These are phyloP conservation scores for Hygrocybe punicea DNA, from an alignment of 768 basidiomycete species.

Conservation along the genomic window DNA sequence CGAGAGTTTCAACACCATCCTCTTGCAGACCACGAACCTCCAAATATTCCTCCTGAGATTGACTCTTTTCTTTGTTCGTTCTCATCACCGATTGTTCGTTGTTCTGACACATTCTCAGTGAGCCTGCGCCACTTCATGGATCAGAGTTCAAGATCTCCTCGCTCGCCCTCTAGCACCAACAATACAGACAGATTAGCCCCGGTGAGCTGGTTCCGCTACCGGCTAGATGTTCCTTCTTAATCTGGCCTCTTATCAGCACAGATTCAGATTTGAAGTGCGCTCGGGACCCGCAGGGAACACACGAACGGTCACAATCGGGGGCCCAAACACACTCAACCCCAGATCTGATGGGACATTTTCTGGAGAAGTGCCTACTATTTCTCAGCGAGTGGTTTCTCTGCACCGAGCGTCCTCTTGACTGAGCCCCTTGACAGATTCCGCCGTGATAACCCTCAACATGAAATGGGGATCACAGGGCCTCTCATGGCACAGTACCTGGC, in stretches of 20 bases:
- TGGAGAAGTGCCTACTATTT: conserved; percentile 43
- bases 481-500: conserved; percentile 74
- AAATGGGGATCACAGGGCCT: conserved; percentile 50
- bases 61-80: conserved; percentile 51
- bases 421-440: conserved; percentile 31
- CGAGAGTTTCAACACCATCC: conserved; percentile 53
- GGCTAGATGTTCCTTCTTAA: neutral
- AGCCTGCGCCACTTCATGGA: conserved; percentile 20
- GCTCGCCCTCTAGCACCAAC: neutral
- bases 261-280: conserved; percentile 28
- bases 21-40: conserved; percentile 27
- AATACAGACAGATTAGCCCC: neutral
- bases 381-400: conserved; percentile 43
- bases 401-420: neutral
- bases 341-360: conserved; percentile 11
- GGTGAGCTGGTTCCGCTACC: neutral
- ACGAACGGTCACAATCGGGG: conserved; percentile 20
- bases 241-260: neutral
- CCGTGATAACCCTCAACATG: conserved; percentile 31
- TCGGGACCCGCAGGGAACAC: conserved; percentile 8
- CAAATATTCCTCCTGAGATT: conserved; percentile 39
- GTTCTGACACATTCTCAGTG: conserved; percentile 9
- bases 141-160: conserved; percentile 8
- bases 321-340: conserved; percentile 17
- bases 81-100: neutral